Conservation (phyloP, 768 basidiomycete species). For the Pulveroboletus sp. region DNA sequence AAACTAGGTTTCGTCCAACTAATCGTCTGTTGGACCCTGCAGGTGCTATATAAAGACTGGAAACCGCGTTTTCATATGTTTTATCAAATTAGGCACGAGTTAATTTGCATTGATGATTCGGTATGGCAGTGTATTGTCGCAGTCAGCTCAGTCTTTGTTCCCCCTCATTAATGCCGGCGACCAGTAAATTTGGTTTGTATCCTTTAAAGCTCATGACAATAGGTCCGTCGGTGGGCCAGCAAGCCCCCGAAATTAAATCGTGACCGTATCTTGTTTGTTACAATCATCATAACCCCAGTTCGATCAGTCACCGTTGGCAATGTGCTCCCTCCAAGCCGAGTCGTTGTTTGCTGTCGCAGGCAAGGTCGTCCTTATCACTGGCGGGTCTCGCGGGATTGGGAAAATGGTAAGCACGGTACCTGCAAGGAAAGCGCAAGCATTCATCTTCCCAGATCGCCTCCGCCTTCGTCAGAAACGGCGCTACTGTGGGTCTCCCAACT, state of each 20-base stretch:
- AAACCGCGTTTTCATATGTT: conserved; percentile 23
- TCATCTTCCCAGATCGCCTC: conserved; percentile 48
- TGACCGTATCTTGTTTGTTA: neutral
- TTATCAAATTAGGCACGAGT: conserved; percentile 20
- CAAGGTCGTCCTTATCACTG: conserved; percentile 58
- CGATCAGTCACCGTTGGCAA: conserved; percentile 11
- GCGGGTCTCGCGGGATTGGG: conserved; percentile 62
- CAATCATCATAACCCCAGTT: no score
- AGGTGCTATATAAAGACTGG: conserved; percentile 11
- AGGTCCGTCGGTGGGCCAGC: conserved; percentile 2
- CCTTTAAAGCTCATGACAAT: conserved; percentile 16
- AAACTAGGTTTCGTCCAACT: conserved; percentile 14
- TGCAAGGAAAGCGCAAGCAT: neutral
- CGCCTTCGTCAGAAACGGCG: conserved; percentile 59
- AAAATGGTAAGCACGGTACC: conserved; percentile 45
- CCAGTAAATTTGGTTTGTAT: conserved; percentile 8
- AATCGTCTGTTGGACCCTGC: no score
- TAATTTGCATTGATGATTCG: conserved; percentile 20
- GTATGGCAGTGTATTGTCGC: conserved; percentile 7
- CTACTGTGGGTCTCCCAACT: conserved; percentile 36
- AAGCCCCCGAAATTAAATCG: conserved; percentile 2
- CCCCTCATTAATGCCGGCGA: conserved; percentile 5
- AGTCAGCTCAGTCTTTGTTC: neutral
- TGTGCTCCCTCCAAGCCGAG: conserved; percentile 34
- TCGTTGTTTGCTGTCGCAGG: conserved; percentile 48